Conservation (phyloP, 306 rosid species). For the Vigna radiata region DNA sequence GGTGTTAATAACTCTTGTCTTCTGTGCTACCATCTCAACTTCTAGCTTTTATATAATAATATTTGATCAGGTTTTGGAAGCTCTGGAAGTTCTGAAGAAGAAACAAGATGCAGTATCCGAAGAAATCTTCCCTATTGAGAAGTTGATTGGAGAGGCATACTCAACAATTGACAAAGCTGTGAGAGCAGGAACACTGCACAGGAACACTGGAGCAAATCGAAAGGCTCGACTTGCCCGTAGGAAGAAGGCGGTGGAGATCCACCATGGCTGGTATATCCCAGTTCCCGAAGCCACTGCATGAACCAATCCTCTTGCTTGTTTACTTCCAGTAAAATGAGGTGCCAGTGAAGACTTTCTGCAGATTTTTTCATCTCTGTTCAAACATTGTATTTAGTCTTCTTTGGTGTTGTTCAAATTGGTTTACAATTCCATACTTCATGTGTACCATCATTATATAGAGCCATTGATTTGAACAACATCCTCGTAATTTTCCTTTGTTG, state of each 20-base stretch:
- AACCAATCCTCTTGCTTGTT: slow-evolving; percentile 37
- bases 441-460: slow-evolving; percentile 42
- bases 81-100: slow-evolving; percentile 79
- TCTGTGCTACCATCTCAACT: not conserved
- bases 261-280: slow-evolving; percentile 95
- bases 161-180: slow-evolving; percentile 94
- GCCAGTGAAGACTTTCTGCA: slow-evolving; percentile 33
- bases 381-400: slow-evolving; percentile 41
- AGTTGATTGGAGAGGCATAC: slow-evolving; percentile 91
- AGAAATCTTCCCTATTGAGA: slow-evolving; percentile 78
- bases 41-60: not conserved
- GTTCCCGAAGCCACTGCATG: slow-evolving; percentile 55
- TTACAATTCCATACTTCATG: slow-evolving; percentile 14
- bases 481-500: slow-evolving; percentile 32
- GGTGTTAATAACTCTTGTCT: not conserved
- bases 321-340: slow-evolving; percentile 32
- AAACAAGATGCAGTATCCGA: slow-evolving; percentile 76
- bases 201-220: slow-evolving; percentile 88
- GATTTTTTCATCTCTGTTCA: slow-evolving; percentile 32
- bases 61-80: slow-evolving; percentile 80
- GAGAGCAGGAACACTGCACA: slow-evolving; percentile 86
- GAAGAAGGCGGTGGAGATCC: slow-evolving; percentile 90
- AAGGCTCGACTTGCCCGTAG: slow-evolving; percentile 93
- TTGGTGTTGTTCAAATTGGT: slow-evolving; percentile 39
- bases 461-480: slow-evolving; percentile 34